A percentile compares a stretch with the other conserved stretches of the same genome.
Conservation (phyloP, 805 yeast genomes). For the Candida wancherniae region DNA sequence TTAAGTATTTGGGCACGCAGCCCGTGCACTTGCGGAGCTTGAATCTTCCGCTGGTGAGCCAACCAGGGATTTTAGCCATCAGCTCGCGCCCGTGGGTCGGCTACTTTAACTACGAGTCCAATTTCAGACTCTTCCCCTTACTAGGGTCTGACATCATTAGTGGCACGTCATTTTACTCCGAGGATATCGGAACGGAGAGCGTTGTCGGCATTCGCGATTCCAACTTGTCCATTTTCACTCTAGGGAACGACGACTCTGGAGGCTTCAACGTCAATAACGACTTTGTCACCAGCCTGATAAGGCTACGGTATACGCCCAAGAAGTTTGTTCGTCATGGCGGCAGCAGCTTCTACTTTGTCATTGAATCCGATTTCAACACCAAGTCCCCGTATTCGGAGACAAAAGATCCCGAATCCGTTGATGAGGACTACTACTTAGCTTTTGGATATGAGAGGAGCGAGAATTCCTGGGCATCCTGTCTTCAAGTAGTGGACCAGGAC, state of each 20-base stretch:
- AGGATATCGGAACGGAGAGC: slow-evolving; percentile 57
- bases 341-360: slow-evolving; percentile 32
- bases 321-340: slow-evolving; percentile 23
- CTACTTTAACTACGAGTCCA: slow-evolving; percentile 26
- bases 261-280: slow-evolving; percentile 25
- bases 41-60: slow-evolving; percentile 15
- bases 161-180: slow-evolving; percentile 56
- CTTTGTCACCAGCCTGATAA: slow-evolving; percentile 27
- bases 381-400: slow-evolving; percentile 23
- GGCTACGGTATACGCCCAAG: slow-evolving; percentile 50
- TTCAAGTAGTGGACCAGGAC: slow-evolving; percentile 43
- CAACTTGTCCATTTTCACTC: slow-evolving; percentile 50
- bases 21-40: slow-evolving; percentile 50
- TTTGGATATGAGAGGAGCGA: slow-evolving; percentile 35
- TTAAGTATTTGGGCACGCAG: slow-evolving; percentile 68
- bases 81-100: slow-evolving; percentile 57
- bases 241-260: slow-evolving; percentile 34
- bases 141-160: slow-evolving; percentile 37
- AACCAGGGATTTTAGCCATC: slow-evolving; percentile 41
- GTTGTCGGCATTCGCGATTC: slow-evolving; percentile 56
- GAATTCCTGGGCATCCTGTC: slow-evolving; percentile 47
- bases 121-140: slow-evolving; percentile 45
- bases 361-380: slow-evolving; percentile 42
- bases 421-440: slow-evolving; percentile 38
- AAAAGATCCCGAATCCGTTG: slow-evolving; percentile 20